A percentile compares a stretch with the other conserved stretches of the same genome.
These are phyloP conservation scores for Galerina sulciceps DNA, from an alignment of 768 basidiomycete genomes.

Conservation along the genomic window DNA sequence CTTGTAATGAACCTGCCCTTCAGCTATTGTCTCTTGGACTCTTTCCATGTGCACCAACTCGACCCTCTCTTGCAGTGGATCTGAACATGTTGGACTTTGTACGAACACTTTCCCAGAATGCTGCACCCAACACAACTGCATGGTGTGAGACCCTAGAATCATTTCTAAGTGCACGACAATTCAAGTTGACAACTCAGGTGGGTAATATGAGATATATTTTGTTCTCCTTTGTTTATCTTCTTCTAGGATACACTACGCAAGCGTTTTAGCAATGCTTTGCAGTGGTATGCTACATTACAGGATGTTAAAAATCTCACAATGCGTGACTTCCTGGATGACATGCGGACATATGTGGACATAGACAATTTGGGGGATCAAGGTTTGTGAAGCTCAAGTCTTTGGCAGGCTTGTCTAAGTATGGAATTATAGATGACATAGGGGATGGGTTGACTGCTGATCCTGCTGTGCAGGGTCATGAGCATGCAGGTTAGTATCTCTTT, in stretches of 20 bases:
- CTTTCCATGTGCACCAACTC: conserved; percentile 23
- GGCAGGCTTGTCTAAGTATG: no score
- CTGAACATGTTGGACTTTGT: conserved; percentile 32
- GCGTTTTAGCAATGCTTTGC: conserved; percentile 27
- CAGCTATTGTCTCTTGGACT: neutral
- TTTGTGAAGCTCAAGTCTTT: no score
- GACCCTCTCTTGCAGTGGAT: conserved; percentile 35
- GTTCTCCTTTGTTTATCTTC: conserved; percentile 21
- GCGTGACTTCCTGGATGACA: no score
- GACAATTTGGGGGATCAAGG: no score
- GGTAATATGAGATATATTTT: conserved; percentile 28
- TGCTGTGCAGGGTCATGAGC: no score
- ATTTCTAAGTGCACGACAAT: neutral
- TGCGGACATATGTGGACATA: no score
- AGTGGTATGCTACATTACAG: conserved; percentile 26
- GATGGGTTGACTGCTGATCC: no score
- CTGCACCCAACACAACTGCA: conserved; percentile 15
- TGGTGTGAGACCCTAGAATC: conserved; percentile 26
- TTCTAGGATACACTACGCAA: conserved; percentile 24
- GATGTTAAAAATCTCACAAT: neutral
- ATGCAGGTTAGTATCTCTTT: no score
- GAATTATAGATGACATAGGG: no score
- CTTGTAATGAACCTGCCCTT: conserved; percentile 8
- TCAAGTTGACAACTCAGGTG: conserved; percentile 8
- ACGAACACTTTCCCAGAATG: conserved; percentile 25